Conservation (phyloP, 2,329 filamentous ascomycete genomes). For the Aspergillus pseudoviridinutans region DNA sequence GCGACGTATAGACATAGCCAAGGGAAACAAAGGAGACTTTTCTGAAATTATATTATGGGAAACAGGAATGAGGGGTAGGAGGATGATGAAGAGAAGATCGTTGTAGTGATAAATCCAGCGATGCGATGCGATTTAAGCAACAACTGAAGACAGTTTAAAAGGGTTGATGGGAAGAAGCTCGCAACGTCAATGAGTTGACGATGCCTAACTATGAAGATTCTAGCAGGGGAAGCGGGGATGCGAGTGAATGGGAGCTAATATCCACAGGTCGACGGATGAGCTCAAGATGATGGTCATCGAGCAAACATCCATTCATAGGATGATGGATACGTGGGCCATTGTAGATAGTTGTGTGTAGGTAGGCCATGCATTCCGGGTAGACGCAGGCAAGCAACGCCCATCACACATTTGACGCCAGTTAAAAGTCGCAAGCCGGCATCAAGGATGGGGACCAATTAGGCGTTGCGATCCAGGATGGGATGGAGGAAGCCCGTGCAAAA, state of each 20-base stretch:
- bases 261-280: slow-evolving; percentile 6
- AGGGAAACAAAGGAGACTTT: background rate
- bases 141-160: background rate
- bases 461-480: slow-evolving; percentile 12
- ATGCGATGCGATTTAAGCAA: background rate
- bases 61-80: background rate
- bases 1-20: slow-evolving; percentile 36
- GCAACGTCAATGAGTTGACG: background rate
- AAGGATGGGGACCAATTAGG: slow-evolving; percentile 16
- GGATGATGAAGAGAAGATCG: background rate
- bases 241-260: slow-evolving; percentile 5
- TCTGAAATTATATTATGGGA: background rate
- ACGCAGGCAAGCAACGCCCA: slow-evolving; percentile 24
- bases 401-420: slow-evolving; percentile 27
- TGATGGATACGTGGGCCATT: slow-evolving; percentile 18
- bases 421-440: slow-evolving; percentile 20
- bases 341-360: background rate
- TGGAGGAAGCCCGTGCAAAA: background rate
- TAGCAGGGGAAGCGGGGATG: slow-evolving; percentile 8
- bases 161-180: background rate
- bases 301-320: slow-evolving; percentile 1
- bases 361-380: slow-evolving; percentile 28
- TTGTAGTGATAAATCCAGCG: background rate
- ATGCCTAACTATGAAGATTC: slow-evolving; percentile 15
- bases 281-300: background rate